phyloP scores from a whole-genome alignment of 2,329 filamentous ascomycete species.

The Raffaelea ambrosiae region DNA sequence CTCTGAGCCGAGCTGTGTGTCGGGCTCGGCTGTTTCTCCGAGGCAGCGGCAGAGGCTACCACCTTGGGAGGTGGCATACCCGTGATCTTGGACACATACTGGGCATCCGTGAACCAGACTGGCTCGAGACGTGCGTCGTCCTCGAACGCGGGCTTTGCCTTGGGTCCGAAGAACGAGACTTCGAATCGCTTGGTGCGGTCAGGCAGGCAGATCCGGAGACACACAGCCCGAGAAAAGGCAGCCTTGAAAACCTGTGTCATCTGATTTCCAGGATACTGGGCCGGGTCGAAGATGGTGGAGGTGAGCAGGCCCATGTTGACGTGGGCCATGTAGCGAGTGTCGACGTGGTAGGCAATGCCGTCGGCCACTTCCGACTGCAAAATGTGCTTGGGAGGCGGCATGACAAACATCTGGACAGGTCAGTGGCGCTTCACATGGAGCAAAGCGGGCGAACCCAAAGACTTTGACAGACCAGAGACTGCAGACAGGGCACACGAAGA shows the following conservation, averaged over 20 bases:
- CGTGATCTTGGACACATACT: constrained; percentile 7
- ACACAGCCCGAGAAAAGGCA: constrained; percentile 14
- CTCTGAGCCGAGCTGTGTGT: too few relatives aligned
- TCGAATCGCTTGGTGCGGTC: constrained; percentile 6
- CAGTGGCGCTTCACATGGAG: background rate
- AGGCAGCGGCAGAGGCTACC: too few relatives aligned
- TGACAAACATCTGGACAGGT: background rate
- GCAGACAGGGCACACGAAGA: background rate
- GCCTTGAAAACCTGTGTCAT: constrained; percentile 10
- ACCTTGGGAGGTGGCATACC: too few relatives aligned
- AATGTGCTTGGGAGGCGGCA: constrained; percentile 12
- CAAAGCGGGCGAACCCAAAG: too few relatives aligned
- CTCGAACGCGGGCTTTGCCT: constrained; percentile 10
- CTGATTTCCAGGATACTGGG: constrained; percentile 3
- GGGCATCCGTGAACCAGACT: constrained; percentile 7
- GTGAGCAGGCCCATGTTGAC: constrained; percentile 18
- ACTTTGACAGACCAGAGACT: background rate
- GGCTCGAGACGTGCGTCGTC: constrained; percentile 9
- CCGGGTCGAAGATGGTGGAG: constrained; percentile 20
- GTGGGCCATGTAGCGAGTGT: constrained; percentile 19
- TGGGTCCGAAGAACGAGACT: constrained; percentile 16
- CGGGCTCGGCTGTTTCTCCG: too few relatives aligned
- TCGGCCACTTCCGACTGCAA: constrained; percentile 17
- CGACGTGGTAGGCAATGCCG: constrained; percentile 11
- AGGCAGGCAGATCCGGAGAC: constrained; percentile 18